Base-by-base conservation (phyloP, 2,329 filamentous ascomycete species). In the Fusarium pilosicola region DNA sequence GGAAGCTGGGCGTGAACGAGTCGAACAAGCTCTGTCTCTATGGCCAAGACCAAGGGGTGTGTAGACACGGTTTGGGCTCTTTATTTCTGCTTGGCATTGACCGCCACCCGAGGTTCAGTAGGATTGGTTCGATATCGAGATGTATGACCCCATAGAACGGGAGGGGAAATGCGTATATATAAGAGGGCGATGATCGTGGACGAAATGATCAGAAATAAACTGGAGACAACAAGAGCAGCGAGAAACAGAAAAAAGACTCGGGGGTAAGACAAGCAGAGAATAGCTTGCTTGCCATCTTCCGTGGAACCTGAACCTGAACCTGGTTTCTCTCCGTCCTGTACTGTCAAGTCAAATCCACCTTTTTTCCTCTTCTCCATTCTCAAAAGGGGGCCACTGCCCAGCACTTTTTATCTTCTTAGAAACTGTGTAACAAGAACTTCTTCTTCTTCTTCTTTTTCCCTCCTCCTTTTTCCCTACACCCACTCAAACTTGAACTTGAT, bases 81-180 rank as follows among this genome's bases (percentile, higher is more conserved):
- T 42, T 58, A 45, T 42, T 38, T 42, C 34, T 64, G 17, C 61
- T 70, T 61, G 68, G 67, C 67, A 41, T 64, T 49, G 62, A 42
- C 73, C 76, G 74, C 73, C 75, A 77, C 71, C 77, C 77, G 74
- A 77, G 77, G 77, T 62, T 77, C 70, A 60, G 62, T 15, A 17
- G 71, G 62, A 77, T 77, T 77, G 75, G 75, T 49, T 46, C 45
- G 65, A 71, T 68, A 58, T 62, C 42, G 45, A 66, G 38, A 63
- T 46, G 36, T 60, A 57, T 58, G 32, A 34, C 20, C 30, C 39
- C 28, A 51, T 51, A 18, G 15, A 51, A 14, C 24, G 39, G 57
- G 44, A 30, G 17, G 49, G 42, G 17, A 45, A 46, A 41, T 34
- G 42, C 14, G 34, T 57, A 70, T 66, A 65, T 58, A 64, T 60